phyloP scores from a whole-genome alignment of 2,329 filamentous ascomycete genomes.

The Neofusicoccum kwambonambiense region DNA sequence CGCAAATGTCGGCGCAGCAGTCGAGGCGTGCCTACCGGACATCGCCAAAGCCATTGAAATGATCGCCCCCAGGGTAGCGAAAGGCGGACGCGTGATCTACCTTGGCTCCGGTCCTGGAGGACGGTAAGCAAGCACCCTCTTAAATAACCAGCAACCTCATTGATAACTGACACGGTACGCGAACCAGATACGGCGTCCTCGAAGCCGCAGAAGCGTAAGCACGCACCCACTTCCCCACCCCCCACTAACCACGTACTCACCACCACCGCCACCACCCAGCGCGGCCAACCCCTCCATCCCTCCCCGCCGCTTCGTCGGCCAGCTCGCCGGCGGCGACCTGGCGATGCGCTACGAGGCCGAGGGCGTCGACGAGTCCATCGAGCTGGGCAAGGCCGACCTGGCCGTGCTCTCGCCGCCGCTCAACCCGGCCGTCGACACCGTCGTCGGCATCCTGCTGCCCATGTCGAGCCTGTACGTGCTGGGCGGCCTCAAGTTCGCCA shows the following conservation, averaged over 20 bases:
- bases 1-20: neutral
- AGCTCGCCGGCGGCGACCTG: neutral
- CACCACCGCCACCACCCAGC: neutral
- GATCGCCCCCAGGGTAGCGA: constrained; percentile 4
- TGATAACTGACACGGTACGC: no score
- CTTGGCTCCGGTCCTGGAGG: constrained; percentile 1
- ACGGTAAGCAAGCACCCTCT: neutral
- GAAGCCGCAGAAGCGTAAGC: constrained; percentile 1
- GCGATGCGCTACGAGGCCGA: constrained; percentile 4
- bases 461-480: constrained; percentile 6
- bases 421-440: neutral
- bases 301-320: constrained; percentile 5
- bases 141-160: neutral
- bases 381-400: neutral
- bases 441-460: constrained; percentile 3
- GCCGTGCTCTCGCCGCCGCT: constrained; percentile 2
- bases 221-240: neutral
- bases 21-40: neutral
- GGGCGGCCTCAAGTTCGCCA: constrained; percentile 1
- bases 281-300: constrained; percentile 1
- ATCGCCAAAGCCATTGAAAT: constrained; percentile 1
- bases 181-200: constrained; percentile 2
- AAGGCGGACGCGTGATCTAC: neutral
- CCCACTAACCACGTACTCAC: neutral
- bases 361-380: constrained; percentile 12